phyloP scores from a whole-genome alignment of 495 filamentous ascomycete genomes.

The Darksidea phi region DNA sequence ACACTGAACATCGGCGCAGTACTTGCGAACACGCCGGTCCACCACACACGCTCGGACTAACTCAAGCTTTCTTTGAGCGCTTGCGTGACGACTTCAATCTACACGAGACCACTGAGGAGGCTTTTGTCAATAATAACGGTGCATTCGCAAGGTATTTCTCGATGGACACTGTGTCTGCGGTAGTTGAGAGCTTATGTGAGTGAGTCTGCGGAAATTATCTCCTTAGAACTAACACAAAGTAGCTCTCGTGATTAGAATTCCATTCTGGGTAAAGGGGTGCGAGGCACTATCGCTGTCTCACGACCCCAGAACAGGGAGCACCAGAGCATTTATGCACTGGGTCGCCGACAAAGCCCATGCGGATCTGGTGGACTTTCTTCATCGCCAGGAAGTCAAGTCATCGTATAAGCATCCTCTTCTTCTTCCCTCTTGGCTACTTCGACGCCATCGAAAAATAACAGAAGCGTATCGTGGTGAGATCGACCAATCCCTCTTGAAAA shows the following conservation, averaged over 20 bases:
- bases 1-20: not conserved
- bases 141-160: constrained; percentile 2
- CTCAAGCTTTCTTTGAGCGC: not conserved
- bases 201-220: no score
- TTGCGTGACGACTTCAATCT: constrained; percentile 3
- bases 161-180: not conserved
- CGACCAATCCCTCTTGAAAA: not conserved
- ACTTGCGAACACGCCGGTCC: not conserved
- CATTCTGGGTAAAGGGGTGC: constrained; percentile 10
- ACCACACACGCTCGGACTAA: not conserved
- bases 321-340: constrained; percentile 10
- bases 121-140: constrained; percentile 16
- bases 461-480: constrained; percentile 3
- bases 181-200: not conserved
- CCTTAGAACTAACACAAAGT: not conserved
- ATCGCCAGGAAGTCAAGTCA: not conserved
- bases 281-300: constrained; percentile 5
- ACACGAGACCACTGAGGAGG: constrained; percentile 5
- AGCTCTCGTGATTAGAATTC: constrained; percentile 13
- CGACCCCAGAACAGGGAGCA: not conserved
- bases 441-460: constrained; percentile 1
- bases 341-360: not conserved
- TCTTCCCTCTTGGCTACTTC: not conserved
- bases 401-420: constrained; percentile 4
- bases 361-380: not conserved